Evolutionary conservation across 495 filamentous ascomycete species (phyloP), one percentile per base, ranked within the genome.

Genomic region (Aspergillus biplanus): DNA sequence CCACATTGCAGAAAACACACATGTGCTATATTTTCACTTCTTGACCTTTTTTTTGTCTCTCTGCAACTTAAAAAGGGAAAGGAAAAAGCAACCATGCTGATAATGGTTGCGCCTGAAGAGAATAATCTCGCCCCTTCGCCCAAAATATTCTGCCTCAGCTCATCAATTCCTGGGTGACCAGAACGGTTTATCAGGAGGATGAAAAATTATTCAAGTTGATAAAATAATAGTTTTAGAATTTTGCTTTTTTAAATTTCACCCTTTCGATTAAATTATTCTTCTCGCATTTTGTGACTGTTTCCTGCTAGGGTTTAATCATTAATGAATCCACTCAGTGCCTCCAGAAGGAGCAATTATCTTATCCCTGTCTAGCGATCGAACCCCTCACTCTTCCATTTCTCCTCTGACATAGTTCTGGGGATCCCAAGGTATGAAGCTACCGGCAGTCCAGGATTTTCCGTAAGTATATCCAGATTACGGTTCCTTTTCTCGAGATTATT

Each of bases 301-400:
- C 53, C 59, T 66, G 49, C 48, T 53, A 57, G 42, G 58, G 58
- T 62, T 61, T 52, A 57, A 56, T 48, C 32, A 44, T 32, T 48
- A 33, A 53, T 47, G 55, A 61, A 63, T 32, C 57, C 61, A 67
- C 57, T 49, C 11, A 18, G 39, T 48, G 9, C 46, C 11, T 48
- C 21, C 39, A 42, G 49, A 59, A 8, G 52, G 12, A 44, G 33
- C 61, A 65, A 46, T 60, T 56, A 54, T 46, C 53, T 52, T 58
- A 69, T 69, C 67, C 63, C 67, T 64, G 67, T 64, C 56, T 53
- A 47, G 57, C 34, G 32, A 18, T 33, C 31, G 21, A 35, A 18
- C 58, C 64, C 58, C 58, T 65, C 58, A 53, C 56, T 59, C 56
- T 48, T 7, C 42, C 56, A 48, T 48, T 59, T 59, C 42, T 12